A percentile compares a stretch with the other conserved stretches of the same genome.
Evolutionary conservation across 306 rosid genomes (phyloP).

Genomic region (Rubus parviflorus): DNA sequence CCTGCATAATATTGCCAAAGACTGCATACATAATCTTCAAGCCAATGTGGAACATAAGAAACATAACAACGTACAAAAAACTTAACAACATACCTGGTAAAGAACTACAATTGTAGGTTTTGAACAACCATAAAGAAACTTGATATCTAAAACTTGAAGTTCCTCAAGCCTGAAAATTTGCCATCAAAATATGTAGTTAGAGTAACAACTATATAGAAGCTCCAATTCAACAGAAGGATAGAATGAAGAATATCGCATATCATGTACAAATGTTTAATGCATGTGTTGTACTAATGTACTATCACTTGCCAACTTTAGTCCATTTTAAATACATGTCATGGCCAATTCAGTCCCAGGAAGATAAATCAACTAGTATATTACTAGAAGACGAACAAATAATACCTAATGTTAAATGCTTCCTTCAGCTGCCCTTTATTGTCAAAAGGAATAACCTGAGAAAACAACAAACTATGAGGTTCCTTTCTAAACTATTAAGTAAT

Average conservation of each 20-base stretch:
- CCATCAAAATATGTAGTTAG: constrained; percentile 12
- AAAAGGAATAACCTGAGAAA: constrained; percentile 85
- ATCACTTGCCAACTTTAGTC: constrained; percentile 7
- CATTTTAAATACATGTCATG: constrained; percentile 12
- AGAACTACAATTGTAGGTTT: constrained; percentile 98
- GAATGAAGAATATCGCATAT: background rate
- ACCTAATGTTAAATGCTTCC: constrained; percentile 98
- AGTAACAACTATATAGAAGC: background rate
- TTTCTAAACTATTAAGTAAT: background rate
- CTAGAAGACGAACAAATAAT: constrained; percentile 23
- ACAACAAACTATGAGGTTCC: constrained; percentile 21
- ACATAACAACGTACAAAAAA: background rate
- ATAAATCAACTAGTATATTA: constrained; percentile 15
- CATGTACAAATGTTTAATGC: background rate
- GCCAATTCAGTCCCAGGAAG: background rate
- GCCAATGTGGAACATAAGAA: background rate
- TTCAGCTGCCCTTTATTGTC: constrained; percentile 96
- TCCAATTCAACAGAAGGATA: background rate
- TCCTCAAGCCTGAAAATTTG: constrained; percentile 90
- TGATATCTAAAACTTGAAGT: constrained; percentile 96
- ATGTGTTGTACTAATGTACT: background rate
- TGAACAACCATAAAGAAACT: constrained; percentile 93
- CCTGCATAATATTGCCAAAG: background rate
- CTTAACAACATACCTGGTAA: constrained; percentile 61
- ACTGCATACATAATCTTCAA: background rate